Conservation (phyloP, 306 rosid species). For the Ormosia emarginata region DNA sequence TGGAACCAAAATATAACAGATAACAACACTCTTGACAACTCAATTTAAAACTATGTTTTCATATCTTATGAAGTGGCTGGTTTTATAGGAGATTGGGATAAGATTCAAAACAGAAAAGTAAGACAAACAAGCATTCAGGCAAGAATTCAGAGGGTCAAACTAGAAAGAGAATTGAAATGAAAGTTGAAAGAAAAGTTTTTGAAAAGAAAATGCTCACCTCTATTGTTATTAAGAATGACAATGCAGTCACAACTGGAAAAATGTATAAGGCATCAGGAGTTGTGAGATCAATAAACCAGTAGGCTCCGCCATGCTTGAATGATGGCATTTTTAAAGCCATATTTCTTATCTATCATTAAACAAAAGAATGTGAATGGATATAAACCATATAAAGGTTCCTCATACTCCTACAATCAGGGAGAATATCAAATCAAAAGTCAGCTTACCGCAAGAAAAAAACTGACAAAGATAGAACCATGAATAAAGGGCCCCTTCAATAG, state of each 20-base stretch:
- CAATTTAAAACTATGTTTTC: not conserved
- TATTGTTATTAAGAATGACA: conserved; percentile 77
- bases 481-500: conserved; percentile 80
- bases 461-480: conserved; percentile 76
- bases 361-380: conserved; percentile 22
- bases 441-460: conserved; percentile 91
- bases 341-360: conserved; percentile 59
- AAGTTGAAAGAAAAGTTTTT: not conserved
- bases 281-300: conserved; percentile 88
- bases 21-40: not conserved
- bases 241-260: conserved; percentile 67
- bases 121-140: not conserved
- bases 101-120: conserved; percentile 1
- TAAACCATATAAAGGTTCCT: conserved; percentile 18
- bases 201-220: conserved; percentile 56
- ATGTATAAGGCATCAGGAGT: conserved; percentile 72
- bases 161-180: conserved; percentile 8
- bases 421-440: conserved; percentile 19
- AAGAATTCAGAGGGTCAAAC: conserved; percentile 1
- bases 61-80: not conserved
- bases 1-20: not conserved
- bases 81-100: not conserved
- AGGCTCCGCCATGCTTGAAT: conserved; percentile 84
- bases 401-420: conserved; percentile 5
- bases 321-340: conserved; percentile 94